Evolutionary conservation across 2,329 filamentous ascomycete genomes (phyloP).

Genomic region (Colletotrichum musicola): DNA sequence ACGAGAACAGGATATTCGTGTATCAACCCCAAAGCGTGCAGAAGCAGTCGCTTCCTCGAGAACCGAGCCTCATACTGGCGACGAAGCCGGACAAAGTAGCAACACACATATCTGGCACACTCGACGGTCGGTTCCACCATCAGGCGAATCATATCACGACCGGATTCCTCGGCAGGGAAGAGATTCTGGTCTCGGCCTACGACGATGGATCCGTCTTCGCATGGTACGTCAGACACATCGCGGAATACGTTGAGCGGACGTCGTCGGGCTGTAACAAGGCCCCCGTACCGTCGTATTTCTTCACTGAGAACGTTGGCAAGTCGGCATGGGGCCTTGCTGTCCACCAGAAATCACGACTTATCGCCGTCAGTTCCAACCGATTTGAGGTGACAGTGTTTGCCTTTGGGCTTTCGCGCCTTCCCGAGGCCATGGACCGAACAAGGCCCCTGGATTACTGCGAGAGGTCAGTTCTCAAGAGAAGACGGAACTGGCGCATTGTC

Average conservation of each 20-base stretch:
- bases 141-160: conserved; percentile 77
- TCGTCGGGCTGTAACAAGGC: conserved; percentile 28
- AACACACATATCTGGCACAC: conserved; percentile 60
- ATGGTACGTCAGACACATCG: conserved; percentile 72
- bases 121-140: conserved; percentile 67
- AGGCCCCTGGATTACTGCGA: conserved; percentile 45
- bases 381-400: conserved; percentile 66
- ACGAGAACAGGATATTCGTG: conserved; percentile 68
- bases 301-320: conserved; percentile 79
- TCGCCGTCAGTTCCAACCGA: conserved; percentile 87
- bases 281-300: conserved; percentile 65
- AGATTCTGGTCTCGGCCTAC: conserved; percentile 75
- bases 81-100: conserved; percentile 57
- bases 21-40: conserved; percentile 63
- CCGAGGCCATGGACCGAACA: conserved; percentile 37
- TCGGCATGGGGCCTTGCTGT: conserved; percentile 93
- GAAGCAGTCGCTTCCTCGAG: conserved; percentile 60
- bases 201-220: conserved; percentile 83
- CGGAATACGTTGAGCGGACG: conserved; percentile 55
- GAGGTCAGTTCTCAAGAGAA: conserved; percentile 54
- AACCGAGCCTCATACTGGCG: conserved; percentile 64
- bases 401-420: conserved; percentile 51
- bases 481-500: conserved; percentile 64
- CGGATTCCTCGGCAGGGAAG: conserved; percentile 76
- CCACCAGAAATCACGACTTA: conserved; percentile 83